Evolutionary conservation across 75 land plant species (phyloP).

Genomic region (Pinus tabuliformis): DNA sequence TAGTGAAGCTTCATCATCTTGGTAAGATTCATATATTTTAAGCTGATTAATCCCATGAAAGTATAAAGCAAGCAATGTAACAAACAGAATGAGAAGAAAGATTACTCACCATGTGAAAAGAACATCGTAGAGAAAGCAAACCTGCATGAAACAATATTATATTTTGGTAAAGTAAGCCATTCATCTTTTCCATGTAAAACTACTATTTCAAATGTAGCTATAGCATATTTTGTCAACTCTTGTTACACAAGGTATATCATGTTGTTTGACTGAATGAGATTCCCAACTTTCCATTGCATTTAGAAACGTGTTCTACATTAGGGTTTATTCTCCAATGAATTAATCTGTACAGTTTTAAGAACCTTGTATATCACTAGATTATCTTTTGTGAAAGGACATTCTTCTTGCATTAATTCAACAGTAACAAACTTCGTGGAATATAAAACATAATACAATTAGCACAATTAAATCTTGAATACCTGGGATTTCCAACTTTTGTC

Average conservation of each 20-base stretch:
- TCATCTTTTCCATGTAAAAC: background rate
- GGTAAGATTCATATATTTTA: background rate
- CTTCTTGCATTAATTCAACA: background rate
- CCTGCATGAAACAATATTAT: conserved; percentile 42
- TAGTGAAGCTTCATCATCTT: conserved; percentile 1
- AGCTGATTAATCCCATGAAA: background rate
- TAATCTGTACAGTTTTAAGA: background rate
- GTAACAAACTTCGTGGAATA: background rate
- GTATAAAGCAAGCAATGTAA: background rate
- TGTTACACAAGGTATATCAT: background rate
- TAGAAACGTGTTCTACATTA: background rate
- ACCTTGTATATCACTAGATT: background rate
- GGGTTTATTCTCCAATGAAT: background rate
- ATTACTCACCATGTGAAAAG: conserved; percentile 79
- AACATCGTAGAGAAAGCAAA: conserved; percentile 89
- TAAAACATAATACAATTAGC: background rate
- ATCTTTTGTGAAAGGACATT: background rate
- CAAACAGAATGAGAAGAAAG: background rate
- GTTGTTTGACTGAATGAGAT: background rate
- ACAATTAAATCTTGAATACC: background rate
- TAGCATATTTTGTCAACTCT: background rate
- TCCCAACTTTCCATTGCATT: background rate
- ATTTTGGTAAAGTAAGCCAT: background rate
- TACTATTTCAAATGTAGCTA: background rate
- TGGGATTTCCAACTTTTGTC: background rate